Percentiles rank a stretch among this genome's conserved stretches.
phyloP scores from a whole-genome alignment of 2,329 filamentous ascomycete species.

The Rhinocladiella mackenziei region DNA sequence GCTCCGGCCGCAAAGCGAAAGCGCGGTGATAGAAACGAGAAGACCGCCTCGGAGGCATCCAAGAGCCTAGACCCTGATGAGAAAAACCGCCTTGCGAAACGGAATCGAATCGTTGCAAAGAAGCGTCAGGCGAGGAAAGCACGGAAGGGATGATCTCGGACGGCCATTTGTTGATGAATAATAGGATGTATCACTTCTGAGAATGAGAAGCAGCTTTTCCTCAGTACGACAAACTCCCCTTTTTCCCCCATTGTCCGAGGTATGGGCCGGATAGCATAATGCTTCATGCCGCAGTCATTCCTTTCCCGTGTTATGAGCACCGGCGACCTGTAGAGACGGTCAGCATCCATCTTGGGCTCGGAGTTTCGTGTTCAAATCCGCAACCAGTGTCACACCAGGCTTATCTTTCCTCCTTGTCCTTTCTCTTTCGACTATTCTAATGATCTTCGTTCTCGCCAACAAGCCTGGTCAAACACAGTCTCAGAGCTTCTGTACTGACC shows the following conservation, averaged over 20 bases:
- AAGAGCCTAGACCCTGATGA: conserved; percentile 32
- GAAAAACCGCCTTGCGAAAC: conserved; percentile 55
- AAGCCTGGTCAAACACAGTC: not conserved
- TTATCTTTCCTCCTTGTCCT: conserved; percentile 1
- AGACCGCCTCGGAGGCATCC: conserved; percentile 4
- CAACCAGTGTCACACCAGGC: too few species aligned
- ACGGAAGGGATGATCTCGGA: conserved; percentile 51
- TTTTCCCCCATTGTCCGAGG: too few species aligned
- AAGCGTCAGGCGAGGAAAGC: conserved; percentile 69
- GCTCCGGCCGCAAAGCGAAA: conserved; percentile 39
- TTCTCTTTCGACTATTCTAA: not conserved
- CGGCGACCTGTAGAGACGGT: conserved; percentile 20
- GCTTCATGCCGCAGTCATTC: too few species aligned
- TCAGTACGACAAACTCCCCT: too few species aligned
- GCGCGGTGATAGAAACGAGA: conserved; percentile 12
- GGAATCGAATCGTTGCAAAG: conserved; percentile 76
- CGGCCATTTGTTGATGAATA: not conserved
- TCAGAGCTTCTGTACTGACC: conserved; percentile 32
- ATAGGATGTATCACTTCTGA: not conserved
- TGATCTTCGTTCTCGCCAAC: not conserved
- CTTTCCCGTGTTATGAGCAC: conserved; percentile 22
- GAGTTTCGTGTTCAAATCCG: too few species aligned
- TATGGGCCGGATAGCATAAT: too few species aligned
- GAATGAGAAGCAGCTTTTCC: not conserved
- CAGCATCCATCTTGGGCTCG: conserved; percentile 7